These are phyloP conservation scores for Apiospora phragmitis DNA, from an alignment of 2,329 filamentous ascomycete species.

Conservation along the genomic window DNA sequence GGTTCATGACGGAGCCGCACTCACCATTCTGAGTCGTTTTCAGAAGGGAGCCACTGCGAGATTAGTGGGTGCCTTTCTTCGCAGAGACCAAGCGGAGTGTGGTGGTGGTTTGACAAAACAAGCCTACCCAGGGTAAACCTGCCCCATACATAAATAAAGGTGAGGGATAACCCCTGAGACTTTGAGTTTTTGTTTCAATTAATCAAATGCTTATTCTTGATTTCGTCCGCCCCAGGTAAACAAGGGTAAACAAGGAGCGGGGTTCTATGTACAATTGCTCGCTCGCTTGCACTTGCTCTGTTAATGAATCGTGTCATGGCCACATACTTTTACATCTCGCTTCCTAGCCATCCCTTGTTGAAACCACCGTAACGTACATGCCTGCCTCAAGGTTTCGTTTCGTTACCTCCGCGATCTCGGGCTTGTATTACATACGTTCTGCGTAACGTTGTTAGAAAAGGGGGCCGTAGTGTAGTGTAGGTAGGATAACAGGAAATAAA, in stretches of 20 bases:
- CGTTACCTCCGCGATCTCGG: not conserved
- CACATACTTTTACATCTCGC: not conserved
- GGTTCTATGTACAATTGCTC: not conserved
- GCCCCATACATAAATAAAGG: too few relatives aligned
- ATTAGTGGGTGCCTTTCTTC: too few relatives aligned
- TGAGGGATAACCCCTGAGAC: not conserved
- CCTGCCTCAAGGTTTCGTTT: not conserved
- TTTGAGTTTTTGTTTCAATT: not conserved
- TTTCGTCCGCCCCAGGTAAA: too few relatives aligned
- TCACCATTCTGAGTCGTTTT: too few relatives aligned
- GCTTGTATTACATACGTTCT: not conserved
- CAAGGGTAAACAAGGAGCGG: not conserved
- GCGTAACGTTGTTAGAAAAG: not conserved
- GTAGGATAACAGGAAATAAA: not conserved
- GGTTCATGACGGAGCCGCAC: too few relatives aligned
- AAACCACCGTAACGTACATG: not conserved
- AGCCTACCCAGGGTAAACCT: too few relatives aligned
- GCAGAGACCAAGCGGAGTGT: too few relatives aligned
- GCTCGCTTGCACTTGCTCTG: not conserved
- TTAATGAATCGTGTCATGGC: not conserved
- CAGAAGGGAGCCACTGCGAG: too few relatives aligned
- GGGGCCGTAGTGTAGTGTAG: not conserved
- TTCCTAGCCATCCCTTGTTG: not conserved
- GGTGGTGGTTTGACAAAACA: too few relatives aligned
- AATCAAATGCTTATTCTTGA: too few relatives aligned